These are phyloP conservation scores for Coemansia sp. DNA, from an alignment of 192 early-diverging fungal genomes.

Conservation along the genomic window DNA sequence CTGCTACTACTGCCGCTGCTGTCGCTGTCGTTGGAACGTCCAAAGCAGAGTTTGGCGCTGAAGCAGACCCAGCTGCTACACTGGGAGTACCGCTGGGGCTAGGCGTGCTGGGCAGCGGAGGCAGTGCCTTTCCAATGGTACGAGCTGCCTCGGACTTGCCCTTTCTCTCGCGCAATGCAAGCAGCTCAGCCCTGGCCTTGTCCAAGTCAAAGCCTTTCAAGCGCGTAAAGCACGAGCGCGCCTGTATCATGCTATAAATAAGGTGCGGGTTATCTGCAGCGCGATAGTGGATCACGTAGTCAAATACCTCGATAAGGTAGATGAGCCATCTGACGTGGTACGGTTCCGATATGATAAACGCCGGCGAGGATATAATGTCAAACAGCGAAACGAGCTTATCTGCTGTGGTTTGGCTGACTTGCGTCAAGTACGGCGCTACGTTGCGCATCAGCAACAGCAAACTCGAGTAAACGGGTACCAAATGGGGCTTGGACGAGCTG, in stretches of 20 bases:
- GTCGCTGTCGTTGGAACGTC: slow-evolving; percentile 22
- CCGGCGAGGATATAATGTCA: slow-evolving; percentile 73
- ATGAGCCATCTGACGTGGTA: slow-evolving; percentile 73
- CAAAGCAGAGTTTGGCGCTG: neutral
- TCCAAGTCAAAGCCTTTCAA: slow-evolving; percentile 70
- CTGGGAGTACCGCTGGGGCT: neutral
- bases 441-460: slow-evolving; percentile 81
- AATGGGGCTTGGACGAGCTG: slow-evolving; percentile 68
- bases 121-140: slow-evolving; percentile 30
- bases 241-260: slow-evolving; percentile 79
- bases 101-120: slow-evolving; percentile 3
- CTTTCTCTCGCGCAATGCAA: slow-evolving; percentile 58
- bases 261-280: slow-evolving; percentile 77
- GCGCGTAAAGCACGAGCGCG: slow-evolving; percentile 70
- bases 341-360: slow-evolving; percentile 80
- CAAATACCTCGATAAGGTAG: slow-evolving; percentile 79
- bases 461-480: slow-evolving; percentile 74
- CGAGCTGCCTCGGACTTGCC: slow-evolving; percentile 32
- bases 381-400: slow-evolving; percentile 78
- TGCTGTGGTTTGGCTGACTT: slow-evolving; percentile 68
- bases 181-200: slow-evolving; percentile 62
- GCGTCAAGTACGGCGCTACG: slow-evolving; percentile 79
- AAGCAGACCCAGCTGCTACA: neutral
- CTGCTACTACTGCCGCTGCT: neutral
- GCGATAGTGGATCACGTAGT: slow-evolving; percentile 87